These are phyloP conservation scores for Ceratocystis variospora DNA, from an alignment of 2,329 filamentous ascomycete genomes.

Conservation along the genomic window DNA sequence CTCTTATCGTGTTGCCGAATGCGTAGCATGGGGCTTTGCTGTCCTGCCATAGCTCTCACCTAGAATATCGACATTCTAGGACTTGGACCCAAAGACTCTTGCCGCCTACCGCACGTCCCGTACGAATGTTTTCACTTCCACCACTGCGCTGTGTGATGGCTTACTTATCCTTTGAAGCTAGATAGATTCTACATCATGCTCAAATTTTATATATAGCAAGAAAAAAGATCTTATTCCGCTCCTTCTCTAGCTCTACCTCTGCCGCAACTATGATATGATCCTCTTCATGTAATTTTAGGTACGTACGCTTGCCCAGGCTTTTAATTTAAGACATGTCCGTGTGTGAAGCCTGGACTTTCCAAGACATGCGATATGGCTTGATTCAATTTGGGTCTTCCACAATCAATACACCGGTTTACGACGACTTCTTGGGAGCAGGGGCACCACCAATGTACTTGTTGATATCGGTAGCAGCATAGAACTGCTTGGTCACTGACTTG, in stretches of 20 bases:
- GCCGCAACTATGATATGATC: not conserved
- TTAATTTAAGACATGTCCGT: not conserved
- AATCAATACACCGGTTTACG: slow-evolving; percentile 14
- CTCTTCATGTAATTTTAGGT: not conserved
- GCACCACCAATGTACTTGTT: slow-evolving; percentile 14
- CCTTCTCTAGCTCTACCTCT: not conserved
- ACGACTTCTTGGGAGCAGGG: slow-evolving; percentile 42
- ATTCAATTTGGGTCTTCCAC: not conserved
- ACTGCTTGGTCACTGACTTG: slow-evolving; percentile 61
- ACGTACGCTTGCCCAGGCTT: not conserved
- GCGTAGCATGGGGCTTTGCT: too few relatives aligned
- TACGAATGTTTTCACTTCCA: not conserved
- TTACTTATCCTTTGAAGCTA: not conserved
- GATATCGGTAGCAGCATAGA: slow-evolving; percentile 52
- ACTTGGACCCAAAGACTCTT: too few relatives aligned
- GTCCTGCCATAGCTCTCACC: too few relatives aligned
- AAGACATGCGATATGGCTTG: not conserved
- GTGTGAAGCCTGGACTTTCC: not conserved
- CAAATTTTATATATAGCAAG: not conserved
- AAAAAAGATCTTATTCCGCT: slow-evolving; percentile 4
- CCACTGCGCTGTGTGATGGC: too few relatives aligned
- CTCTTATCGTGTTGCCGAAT: too few relatives aligned
- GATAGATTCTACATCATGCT: not conserved
- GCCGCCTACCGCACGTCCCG: not conserved
- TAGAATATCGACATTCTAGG: too few relatives aligned